Evolutionary conservation across 257 asterid genomes (phyloP), one percentile per base, ranked within the genome.

Genomic region (Agastache rugosa): DNA sequence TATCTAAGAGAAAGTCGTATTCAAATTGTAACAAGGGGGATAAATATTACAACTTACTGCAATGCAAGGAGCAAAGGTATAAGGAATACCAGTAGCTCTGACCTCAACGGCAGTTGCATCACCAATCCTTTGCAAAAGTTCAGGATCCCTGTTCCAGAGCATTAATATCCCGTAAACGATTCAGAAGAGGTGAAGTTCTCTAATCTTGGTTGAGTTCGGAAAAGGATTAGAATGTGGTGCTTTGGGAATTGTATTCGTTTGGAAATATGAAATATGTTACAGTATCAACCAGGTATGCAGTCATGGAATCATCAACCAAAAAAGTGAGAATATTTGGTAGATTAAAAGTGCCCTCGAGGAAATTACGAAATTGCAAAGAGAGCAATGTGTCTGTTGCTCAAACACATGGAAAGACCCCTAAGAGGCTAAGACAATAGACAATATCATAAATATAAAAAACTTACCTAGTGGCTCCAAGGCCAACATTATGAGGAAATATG

Each of bases 21-120:
- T 59, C 53, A 19, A 59, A 65, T 61, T 70, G 55, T 10, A 37
- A 71, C 12, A 63, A 67, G 39, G 39, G 50, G 41, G 54, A 53
- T 25, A 73, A 70, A n/a, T 67, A 60, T 17, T 79, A 45, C 69
- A 74, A 83, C 97, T 79, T 80, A 93, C 98, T 27, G 98, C 98
- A 78, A 93, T 87, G 81, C 98, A 93, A 78, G 98, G 97, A 73
- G 98, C 96, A 87, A 93, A 93, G 56, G 75, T 85, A 73, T 90
- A 93, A 44, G 97, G 90, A 78, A 93, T 93, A 75, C 97, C 97
- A 4, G 97, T 92, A 62, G 96, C 97, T 90, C 96, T 84, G 69
- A 88, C 84, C 87, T 90, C 98, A 64, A 82, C 71, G 31, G 98
- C 98, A 44, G 98, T 93, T 76, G 94, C 97, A 29, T 86, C 89